Evolutionary conservation across 1,284 basidiomycete species (phyloP), one percentile per base, ranked within the genome.

Genomic region (Cutaneotrichosporon cutaneum): DNA sequence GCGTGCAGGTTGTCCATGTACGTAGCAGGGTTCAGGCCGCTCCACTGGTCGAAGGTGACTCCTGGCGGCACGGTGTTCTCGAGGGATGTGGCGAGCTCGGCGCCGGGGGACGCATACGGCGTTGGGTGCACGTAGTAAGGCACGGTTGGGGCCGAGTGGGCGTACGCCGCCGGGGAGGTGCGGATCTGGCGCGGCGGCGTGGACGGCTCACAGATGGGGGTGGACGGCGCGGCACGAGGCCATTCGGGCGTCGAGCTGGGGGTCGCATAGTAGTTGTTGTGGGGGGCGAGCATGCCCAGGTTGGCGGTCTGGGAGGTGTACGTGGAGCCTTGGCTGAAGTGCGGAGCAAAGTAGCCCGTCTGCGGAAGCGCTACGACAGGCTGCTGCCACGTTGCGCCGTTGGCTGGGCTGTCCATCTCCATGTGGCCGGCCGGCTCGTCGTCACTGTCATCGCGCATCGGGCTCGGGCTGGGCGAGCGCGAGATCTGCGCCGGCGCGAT

Each of bases 1-100:
- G 18, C 18, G 7, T 18, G 39, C 13, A 42, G 16, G 18, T n/a
- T 42, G 39, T 42, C 18, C 7, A 18, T 6, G 39, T 42, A 42
- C 18, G 18, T 9, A 2, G 39, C 18, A 8, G 39, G 18, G 36
- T 2, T 33, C 16, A 2, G 16, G 39, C 32, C 35, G 13, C 24
- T 26, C 52, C 52, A 54, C 35, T 39, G 33, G 3, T 22, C 21
- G 22, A 54, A 54, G 18, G 33, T 26, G 11, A 18, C 39, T 18
- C 35, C 52, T 2, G 52, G 52, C 9, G 52, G 10, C 10, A 54
- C 52, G 8, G 52, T 54, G 52, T 39, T 33, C 22, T 54, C 52
- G 52, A 54, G 33, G 11, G 35, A 24, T 4, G n/a, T 11, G 2
- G 35, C 52, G 22, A 39, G 6, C 22, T 54, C 52, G 52, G 52